Conservation (phyloP, 768 basidiomycete genomes). For the Trametes punicea region DNA sequence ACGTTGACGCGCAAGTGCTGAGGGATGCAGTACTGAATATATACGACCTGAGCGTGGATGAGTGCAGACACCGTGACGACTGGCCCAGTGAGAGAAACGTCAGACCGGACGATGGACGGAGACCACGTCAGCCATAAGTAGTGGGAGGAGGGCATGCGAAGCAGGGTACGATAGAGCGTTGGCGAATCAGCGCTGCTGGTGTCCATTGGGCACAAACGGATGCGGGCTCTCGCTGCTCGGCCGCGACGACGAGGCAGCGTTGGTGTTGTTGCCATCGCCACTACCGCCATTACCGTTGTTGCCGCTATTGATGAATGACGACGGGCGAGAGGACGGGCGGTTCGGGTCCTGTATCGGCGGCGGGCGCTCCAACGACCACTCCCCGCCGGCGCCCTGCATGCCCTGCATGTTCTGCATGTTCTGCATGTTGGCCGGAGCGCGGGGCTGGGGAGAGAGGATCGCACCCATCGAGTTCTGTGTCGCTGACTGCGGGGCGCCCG, state of each 20-base stretch:
- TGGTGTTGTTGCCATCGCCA: neutral
- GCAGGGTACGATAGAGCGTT: conserved; percentile 3
- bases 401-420: conserved; percentile 16
- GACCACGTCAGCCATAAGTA: neutral
- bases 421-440: conserved; percentile 29
- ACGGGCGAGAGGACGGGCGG: conserved; percentile 27
- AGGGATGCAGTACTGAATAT: conserved; percentile 1
- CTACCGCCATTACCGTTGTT: neutral
- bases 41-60: conserved; percentile 12
- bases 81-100: conserved; percentile 5
- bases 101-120: neutral
- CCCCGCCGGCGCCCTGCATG: conserved; percentile 18
- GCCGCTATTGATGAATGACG: conserved; percentile 22
- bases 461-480: conserved; percentile 42
- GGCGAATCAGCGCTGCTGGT: conserved; percentile 26
- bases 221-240: conserved; percentile 29
- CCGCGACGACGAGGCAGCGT: conserved; percentile 17
- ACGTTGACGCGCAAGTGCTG: neutral
- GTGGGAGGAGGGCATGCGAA: conserved; percentile 10
- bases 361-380: conserved; percentile 25
- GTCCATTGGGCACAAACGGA: conserved; percentile 24
- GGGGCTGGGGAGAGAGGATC: conserved; percentile 42
- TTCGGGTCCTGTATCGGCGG: conserved; percentile 25
- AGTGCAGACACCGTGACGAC: conserved; percentile 9
- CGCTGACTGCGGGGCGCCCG: conserved; percentile 41